These are phyloP conservation scores for Penicillium palitans DNA, from an alignment of 2,329 filamentous ascomycete genomes.

Conservation along the genomic window DNA sequence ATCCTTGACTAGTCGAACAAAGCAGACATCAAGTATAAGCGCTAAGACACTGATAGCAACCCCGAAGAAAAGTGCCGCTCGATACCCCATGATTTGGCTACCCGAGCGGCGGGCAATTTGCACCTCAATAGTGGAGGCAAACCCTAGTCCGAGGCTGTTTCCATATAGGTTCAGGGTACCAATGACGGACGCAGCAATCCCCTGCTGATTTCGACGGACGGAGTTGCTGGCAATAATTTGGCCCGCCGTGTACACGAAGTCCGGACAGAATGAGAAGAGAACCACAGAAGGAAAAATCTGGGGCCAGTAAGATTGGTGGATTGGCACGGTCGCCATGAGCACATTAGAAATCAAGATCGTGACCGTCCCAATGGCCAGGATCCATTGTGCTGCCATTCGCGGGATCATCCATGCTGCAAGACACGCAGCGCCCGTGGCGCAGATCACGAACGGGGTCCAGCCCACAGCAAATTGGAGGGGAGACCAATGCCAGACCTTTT, in stretches of 20 bases:
- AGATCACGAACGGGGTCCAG: conserved; percentile 47
- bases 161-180: conserved; percentile 49
- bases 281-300: conserved; percentile 44
- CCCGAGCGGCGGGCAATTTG: conserved; percentile 22
- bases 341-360: conserved; percentile 33
- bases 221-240: conserved; percentile 57
- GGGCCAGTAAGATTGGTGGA: conserved; percentile 49
- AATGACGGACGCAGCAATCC: conserved; percentile 53
- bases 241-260: conserved; percentile 53
- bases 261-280: conserved; percentile 45
- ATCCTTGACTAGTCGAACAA: conserved; percentile 37
- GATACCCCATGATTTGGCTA: conserved; percentile 30
- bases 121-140: conserved; percentile 45
- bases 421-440: conserved; percentile 39
- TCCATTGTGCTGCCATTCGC: conserved; percentile 50
- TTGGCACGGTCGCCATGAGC: conserved; percentile 49
- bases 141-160: conserved; percentile 45
- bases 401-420: conserved; percentile 51
- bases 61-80: conserved; percentile 35
- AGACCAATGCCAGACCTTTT: conserved; percentile 45
- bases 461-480: conserved; percentile 44
- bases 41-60: conserved; percentile 32
- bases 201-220: conserved; percentile 51
- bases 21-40: conserved; percentile 32
- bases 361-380: conserved; percentile 48